A percentile compares a stretch with the other conserved stretches of the same genome.
Conservation (phyloP, 495 filamentous ascomycete species). For the Amphirosellinia nigrospora region DNA sequence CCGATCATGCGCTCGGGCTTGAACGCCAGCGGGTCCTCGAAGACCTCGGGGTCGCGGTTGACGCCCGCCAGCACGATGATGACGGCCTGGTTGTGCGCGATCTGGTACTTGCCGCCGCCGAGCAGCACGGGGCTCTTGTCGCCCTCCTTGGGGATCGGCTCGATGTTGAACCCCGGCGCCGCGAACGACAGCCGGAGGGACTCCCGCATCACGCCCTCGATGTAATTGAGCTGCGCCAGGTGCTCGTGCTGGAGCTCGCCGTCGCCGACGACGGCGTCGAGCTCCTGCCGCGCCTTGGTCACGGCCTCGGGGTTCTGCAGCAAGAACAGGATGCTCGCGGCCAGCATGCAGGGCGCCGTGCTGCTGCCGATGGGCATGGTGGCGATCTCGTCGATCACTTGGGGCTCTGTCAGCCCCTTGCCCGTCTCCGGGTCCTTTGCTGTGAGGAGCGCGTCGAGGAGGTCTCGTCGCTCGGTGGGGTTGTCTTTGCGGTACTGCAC, state of each 20-base stretch:
- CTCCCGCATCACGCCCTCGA: slow-evolving; percentile 69
- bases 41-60: slow-evolving; percentile 72
- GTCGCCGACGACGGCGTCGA: slow-evolving; percentile 65
- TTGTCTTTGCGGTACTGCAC: slow-evolving; percentile 63
- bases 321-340: slow-evolving; percentile 63
- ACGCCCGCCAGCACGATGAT: slow-evolving; percentile 65
- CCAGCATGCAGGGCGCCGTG: slow-evolving; percentile 57
- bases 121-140: slow-evolving; percentile 51
- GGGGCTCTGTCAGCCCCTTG: slow-evolving; percentile 59
- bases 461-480: slow-evolving; percentile 66
- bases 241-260: slow-evolving; percentile 60
- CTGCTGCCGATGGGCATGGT: slow-evolving; percentile 58
- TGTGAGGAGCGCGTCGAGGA: slow-evolving; percentile 70
- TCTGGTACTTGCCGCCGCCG: slow-evolving; percentile 69
- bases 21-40: slow-evolving; percentile 67
- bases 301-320: slow-evolving; percentile 66
- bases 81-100: slow-evolving; percentile 65
- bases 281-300: slow-evolving; percentile 66
- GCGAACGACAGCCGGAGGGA: slow-evolving; percentile 68
- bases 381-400: slow-evolving; percentile 72
- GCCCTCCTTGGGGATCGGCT: slow-evolving; percentile 57
- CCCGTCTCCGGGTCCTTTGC: slow-evolving; percentile 71
- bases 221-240: slow-evolving; percentile 64
- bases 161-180: slow-evolving; percentile 71
- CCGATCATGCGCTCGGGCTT: slow-evolving; percentile 71